These are phyloP conservation scores for Sarocladium kiliense DNA, from an alignment of 2,329 filamentous ascomycete genomes.

Conservation along the genomic window DNA sequence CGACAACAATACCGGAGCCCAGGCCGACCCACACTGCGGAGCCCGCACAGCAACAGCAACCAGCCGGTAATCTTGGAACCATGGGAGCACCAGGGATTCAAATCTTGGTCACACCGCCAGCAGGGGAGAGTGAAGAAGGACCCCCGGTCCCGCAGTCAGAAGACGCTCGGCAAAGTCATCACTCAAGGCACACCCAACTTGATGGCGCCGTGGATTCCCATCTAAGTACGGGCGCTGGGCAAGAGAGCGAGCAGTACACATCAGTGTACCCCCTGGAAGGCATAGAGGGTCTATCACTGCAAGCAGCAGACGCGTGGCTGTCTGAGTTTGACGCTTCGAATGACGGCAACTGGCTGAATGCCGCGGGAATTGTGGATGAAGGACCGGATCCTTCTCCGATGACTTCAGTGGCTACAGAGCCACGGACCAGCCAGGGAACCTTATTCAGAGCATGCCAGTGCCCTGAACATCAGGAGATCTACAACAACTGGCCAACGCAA, in stretches of 20 bases:
- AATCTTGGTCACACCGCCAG: background rate
- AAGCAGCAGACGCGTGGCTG: no score
- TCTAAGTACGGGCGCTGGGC: background rate
- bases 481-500: conserved; percentile 10
- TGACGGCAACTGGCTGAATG: background rate
- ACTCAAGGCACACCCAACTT: background rate
- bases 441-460: conserved; percentile 16
- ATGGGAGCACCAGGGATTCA: background rate
- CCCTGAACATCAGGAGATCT: conserved; percentile 15
- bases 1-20: background rate
- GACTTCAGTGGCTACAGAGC: conserved; percentile 15
- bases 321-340: background rate
- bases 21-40: background rate
- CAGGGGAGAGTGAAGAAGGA: background rate
- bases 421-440: conserved; percentile 9
- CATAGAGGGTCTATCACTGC: conserved; percentile 11
- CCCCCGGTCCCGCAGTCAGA: background rate
- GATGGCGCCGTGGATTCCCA: background rate
- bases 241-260: background rate
- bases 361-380: background rate
- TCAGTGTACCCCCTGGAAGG: conserved; percentile 12
- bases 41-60: background rate
- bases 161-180: background rate
- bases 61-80: background rate
- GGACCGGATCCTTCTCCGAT: conserved; percentile 12